These are phyloP conservation scores for Cornus kousa DNA, from an alignment of 148 eudicot genomes.

Conservation along the genomic window DNA sequence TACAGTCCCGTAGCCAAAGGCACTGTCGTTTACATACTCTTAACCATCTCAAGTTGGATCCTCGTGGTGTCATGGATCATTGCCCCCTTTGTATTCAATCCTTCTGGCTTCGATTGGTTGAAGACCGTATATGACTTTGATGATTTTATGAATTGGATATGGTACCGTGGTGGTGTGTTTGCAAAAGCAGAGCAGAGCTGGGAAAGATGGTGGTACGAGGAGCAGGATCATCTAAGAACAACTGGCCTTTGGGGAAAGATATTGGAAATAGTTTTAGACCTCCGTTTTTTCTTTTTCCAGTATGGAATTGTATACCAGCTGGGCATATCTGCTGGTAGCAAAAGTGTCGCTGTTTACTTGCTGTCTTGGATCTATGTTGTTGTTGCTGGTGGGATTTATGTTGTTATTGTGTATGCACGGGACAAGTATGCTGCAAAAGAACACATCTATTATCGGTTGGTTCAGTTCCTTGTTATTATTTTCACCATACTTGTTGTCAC, in stretches of 20 bases:
- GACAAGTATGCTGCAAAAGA: slow-evolving; percentile 73
- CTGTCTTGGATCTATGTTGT: slow-evolving; percentile 85
- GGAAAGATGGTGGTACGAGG: slow-evolving; percentile 96
- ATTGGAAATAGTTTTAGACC: slow-evolving; percentile 67
- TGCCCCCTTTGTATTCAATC: slow-evolving; percentile 88
- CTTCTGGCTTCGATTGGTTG: slow-evolving; percentile 93
- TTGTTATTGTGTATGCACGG: slow-evolving; percentile 54
- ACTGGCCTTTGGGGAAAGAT: slow-evolving; percentile 88
- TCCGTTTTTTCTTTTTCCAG: slow-evolving; percentile 95
- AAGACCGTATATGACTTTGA: slow-evolving; percentile 90
- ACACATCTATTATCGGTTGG: slow-evolving; percentile 84
- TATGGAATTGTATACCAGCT: slow-evolving; percentile 86
- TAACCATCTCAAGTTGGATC: slow-evolving; percentile 91
- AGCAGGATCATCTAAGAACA: slow-evolving; percentile 88
- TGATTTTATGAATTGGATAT: slow-evolving; percentile 90
- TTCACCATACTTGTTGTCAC: slow-evolving; percentile 52
- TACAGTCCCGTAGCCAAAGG: slow-evolving; percentile 76
- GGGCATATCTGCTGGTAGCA: slow-evolving; percentile 68
- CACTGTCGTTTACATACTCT: slow-evolving; percentile 73
- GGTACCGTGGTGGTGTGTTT: slow-evolving; percentile 83
- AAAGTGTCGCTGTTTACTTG: slow-evolving; percentile 68
- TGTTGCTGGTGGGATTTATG: slow-evolving; percentile 52
- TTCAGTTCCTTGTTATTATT: slow-evolving; percentile 70
- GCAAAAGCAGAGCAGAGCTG: slow-evolving; percentile 85
- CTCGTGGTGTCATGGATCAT: slow-evolving; percentile 80